Conservation (phyloP, 306 rosid genomes). For the Lathyrus sativus region DNA sequence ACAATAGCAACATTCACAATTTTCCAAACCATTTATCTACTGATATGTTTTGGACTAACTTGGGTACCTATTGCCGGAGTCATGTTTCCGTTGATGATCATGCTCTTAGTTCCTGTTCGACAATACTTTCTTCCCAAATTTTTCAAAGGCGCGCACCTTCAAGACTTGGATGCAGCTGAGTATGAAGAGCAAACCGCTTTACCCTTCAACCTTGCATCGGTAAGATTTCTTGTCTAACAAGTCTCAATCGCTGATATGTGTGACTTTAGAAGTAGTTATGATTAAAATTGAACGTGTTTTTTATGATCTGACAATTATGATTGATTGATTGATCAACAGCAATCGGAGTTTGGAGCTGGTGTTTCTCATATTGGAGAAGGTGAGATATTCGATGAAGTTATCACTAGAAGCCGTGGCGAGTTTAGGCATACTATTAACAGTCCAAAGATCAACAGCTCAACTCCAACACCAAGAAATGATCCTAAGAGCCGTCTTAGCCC, state of each 20-base stretch:
- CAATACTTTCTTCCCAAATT: conserved; percentile 87
- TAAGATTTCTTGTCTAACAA: conserved; percentile 42
- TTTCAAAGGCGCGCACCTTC: conserved; percentile 92
- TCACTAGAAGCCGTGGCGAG: conserved; percentile 95
- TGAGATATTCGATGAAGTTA: conserved; percentile 81
- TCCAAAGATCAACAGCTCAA: conserved; percentile 80
- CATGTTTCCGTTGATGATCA: conserved; percentile 94
- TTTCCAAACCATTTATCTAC: conserved; percentile 81
- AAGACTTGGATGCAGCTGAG: conserved; percentile 94
- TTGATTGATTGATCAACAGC: conserved; percentile 49
- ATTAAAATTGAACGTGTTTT: background rate
- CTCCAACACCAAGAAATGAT: conserved; percentile 64
- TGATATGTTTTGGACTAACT: conserved; percentile 87
- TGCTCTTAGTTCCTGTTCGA: conserved; percentile 88
- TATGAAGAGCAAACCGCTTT: conserved; percentile 90
- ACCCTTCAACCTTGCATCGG: conserved; percentile 73
- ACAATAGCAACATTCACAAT: conserved; percentile 73
- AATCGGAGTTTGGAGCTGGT: conserved; percentile 69
- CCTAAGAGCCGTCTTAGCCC: conserved; percentile 60
- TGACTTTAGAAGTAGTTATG: background rate
- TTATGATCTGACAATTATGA: background rate
- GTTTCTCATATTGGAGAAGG: conserved; percentile 64
- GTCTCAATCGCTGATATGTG: background rate
- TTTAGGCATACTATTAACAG: conserved; percentile 76
- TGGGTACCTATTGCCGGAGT: conserved; percentile 98